These are phyloP conservation scores for Raffaelea arxii DNA, from an alignment of 2,329 filamentous ascomycete species.

Conservation along the genomic window DNA sequence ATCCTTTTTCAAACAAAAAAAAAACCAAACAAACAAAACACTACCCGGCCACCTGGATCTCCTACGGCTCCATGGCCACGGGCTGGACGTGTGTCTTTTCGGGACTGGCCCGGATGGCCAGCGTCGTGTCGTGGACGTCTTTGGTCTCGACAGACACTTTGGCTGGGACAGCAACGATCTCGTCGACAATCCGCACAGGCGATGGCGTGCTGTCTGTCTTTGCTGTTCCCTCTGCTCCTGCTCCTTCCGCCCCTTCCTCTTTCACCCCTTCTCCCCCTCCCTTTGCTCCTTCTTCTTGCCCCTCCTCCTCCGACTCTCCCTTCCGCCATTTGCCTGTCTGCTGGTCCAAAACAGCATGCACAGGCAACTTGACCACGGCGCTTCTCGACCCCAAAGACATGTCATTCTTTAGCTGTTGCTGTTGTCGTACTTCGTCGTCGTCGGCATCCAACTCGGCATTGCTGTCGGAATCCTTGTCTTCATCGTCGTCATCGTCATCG, in stretches of 20 bases:
- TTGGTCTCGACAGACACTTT: slow-evolving; percentile 9
- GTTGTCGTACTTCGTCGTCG: slow-evolving; percentile 28
- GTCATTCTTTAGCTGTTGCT: too few species aligned
- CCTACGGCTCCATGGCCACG: slow-evolving; percentile 18
- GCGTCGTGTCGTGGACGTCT: slow-evolving; percentile 23
- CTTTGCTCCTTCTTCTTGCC: neutral
- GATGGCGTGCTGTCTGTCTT: neutral
- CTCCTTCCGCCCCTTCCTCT: slow-evolving; percentile 1
- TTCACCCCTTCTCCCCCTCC: neutral
- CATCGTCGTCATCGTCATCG: slow-evolving; percentile 60
- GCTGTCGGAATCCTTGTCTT: slow-evolving; percentile 44
- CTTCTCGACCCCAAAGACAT: slow-evolving; percentile 36
- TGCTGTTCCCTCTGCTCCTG: neutral
- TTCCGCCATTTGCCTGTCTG: slow-evolving; percentile 20
- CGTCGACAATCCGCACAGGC: neutral
- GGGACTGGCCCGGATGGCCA: slow-evolving; percentile 53
- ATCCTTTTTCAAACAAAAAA: neutral
- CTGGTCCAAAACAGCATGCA: slow-evolving; percentile 32
- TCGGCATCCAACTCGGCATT: slow-evolving; percentile 45
- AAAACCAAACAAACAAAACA: neutral
- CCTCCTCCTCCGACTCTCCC: slow-evolving; percentile 14
- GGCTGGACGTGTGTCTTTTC: slow-evolving; percentile 39
- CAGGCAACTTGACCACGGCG: slow-evolving; percentile 64
- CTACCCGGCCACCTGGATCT: neutral
- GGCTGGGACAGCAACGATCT: slow-evolving; percentile 1